Evolutionary conservation across 2,329 filamentous ascomycete species (phyloP), one percentile per base, ranked within the genome.

Genomic region (Dothiorella sarmentorum): DNA sequence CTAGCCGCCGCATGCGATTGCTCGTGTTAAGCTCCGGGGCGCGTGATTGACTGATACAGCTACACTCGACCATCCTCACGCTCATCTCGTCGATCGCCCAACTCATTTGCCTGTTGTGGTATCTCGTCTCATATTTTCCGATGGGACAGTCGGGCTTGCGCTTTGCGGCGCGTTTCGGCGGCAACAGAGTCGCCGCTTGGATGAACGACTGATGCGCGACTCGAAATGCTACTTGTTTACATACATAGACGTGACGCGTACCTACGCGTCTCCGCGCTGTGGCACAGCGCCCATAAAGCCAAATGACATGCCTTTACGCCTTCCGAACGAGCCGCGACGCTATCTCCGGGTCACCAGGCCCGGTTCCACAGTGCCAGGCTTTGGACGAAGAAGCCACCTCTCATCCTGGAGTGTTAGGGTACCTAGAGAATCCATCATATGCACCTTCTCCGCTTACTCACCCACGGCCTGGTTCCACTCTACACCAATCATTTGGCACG

Each of bases 81-180:
- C 80, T 97, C 57, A 78, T 97, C 63, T 89, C 91, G 20, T 86
- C 90, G 62, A 81, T 97, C 61, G 78, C 92, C 65, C 94, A 99
- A 73, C 80, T 97, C 57, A 86, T 87, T 56, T 89, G 88, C 63
- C 79, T 97, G 63, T 64, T 90, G 45, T 97, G 93, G 93, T 97
- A 97, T 76, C 81, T 97, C 45, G 86, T 97, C 73, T 96, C 90
- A 76, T 99, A 99, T 75, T 97, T 97, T 69, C 94, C 94, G 24
- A 96, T 97, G 92, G 94, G 94, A 38, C 90, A 89, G 59, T 89
- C 87, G 58, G 91, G 94, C 40, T 77, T 99, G 64, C 87, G 93
- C 61, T 85, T 96, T 65, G 91, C 91, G 60, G 90, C 91, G 42
- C 86, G 85, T 3, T 94, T 96, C 70, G 94, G 93, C 20, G 90